Conservation (phyloP, 2,329 filamentous ascomycete genomes). For the Cladophialophora chaetospira region DNA sequence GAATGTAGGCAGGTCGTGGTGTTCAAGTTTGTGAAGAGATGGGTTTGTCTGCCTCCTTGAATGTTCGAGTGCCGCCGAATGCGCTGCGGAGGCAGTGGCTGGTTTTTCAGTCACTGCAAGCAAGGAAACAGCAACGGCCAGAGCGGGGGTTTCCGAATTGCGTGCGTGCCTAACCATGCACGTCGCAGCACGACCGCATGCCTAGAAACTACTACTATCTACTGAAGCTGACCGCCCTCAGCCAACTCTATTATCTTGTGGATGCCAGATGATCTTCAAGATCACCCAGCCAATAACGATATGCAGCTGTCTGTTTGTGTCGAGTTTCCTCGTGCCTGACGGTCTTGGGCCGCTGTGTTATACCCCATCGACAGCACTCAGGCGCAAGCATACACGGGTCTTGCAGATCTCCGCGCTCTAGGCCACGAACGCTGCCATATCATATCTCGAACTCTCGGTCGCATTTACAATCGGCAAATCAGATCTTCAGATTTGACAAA, state of each 20-base stretch:
- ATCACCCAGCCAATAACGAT: not conserved
- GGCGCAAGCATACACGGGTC: too few relatives aligned
- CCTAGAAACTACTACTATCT: too few relatives aligned
- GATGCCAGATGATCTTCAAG: constrained; percentile 2
- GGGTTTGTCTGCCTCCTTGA: too few relatives aligned
- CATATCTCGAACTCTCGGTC: not conserved
- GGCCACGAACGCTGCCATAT: too few relatives aligned
- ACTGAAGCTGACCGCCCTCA: constrained; percentile 7
- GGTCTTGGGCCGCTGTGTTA: not conserved
- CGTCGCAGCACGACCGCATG: too few relatives aligned
- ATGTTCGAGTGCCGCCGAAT: too few relatives aligned
- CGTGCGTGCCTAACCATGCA: too few relatives aligned
- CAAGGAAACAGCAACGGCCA: constrained; percentile 9
- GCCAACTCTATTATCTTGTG: not conserved
- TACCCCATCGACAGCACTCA: not conserved
- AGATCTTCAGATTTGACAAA: not conserved
- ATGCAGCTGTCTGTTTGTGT: not conserved
- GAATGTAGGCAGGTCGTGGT: not conserved
- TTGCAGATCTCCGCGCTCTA: too few relatives aligned
- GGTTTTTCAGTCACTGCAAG: too few relatives aligned
- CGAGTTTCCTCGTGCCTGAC: not conserved
- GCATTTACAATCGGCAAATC: not conserved
- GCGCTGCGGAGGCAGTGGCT: too few relatives aligned
- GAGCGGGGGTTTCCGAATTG: too few relatives aligned
- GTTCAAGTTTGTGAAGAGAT: not conserved